Base-by-base conservation (phyloP, 371 early-diverging fungal species). In the Lichtheimia ornata region DNA sequence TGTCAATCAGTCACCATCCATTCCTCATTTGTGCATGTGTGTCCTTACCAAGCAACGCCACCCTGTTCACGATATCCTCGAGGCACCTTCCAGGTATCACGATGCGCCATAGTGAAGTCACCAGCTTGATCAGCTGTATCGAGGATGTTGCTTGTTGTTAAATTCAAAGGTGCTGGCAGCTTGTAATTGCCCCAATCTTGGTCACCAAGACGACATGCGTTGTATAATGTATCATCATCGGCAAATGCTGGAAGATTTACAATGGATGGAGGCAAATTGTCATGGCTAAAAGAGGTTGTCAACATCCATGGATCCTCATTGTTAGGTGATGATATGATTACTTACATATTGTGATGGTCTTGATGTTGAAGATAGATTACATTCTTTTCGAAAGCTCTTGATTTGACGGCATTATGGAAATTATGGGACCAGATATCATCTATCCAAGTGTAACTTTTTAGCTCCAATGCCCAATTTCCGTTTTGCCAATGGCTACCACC, bases 351-450 rank as follows among this genome's bases (percentile, higher is more conserved):
- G 20, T 78, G 79, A 5, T 53, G 65, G 43, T 62, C 66, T 53
- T 78, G 79, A 47, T 67, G 64, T 56, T 78, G 79, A 2, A 71
- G 54, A 59, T 78, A 78, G 24, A 78, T 78, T 2, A 64, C 63
- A 17, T 66, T 69, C 41, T 75, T 71, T 52, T 71, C 41, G 40
- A 78, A 78, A 1, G 59, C 69, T 41, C 63, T 67, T 5, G 79
- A 75, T 47, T 78, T 71, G 9, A 78, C 60, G 12, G 79, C 79
- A 64, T 78, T 78, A 9, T 67, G 67, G 63, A 78, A 78, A 30
- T 75, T 75, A 51, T 73, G 72, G 5, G 79, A 78, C 79, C 79
- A 78, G 45, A 78, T 78, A 50, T 78, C 79, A 57, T 78, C 79
- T 78, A 60, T 18, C 25, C 28, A 35, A 11, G 35, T 35, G 35